phyloP scores from a whole-genome alignment of 208 protist species.

The Leishmania gerbilli region DNA sequence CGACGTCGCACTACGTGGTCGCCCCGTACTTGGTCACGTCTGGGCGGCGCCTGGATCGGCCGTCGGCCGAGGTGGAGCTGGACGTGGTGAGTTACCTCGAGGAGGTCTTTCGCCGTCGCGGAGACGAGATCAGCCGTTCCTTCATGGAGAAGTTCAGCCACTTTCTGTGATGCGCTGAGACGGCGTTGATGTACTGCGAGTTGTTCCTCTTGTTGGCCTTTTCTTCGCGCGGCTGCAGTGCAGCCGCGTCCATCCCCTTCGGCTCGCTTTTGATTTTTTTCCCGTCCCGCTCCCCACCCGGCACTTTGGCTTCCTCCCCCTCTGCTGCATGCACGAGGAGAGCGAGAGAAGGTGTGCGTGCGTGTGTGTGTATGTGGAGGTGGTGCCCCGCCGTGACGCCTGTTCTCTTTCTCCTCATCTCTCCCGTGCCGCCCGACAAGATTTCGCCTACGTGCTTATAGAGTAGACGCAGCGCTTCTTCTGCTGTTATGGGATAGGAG shows the following conservation, averaged over 20 bases:
- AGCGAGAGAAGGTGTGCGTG: not conserved
- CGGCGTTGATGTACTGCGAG: not conserved
- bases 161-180: slow-evolving; percentile 31
- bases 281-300: not conserved
- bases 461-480: not conserved
- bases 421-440: not conserved
- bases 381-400: not conserved
- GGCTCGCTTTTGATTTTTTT: slow-evolving; percentile 5
- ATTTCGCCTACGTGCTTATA: not conserved
- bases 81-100: slow-evolving; percentile 76
- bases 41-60: slow-evolving; percentile 71
- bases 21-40: slow-evolving; percentile 46
- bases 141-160: slow-evolving; percentile 51
- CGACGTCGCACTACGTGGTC: slow-evolving; percentile 39
- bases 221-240: not conserved
- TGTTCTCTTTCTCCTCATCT: not conserved
- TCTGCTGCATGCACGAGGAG: not conserved
- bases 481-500: not conserved
- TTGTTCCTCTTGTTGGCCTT: not conserved
- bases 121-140: slow-evolving; percentile 45
- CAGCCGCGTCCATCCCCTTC: no score
- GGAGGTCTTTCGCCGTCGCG: slow-evolving; percentile 58
- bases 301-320: not conserved
- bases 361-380: not conserved
- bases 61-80: slow-evolving; percentile 69